phyloP scores from a whole-genome alignment of 176 grass and related monocot species.

The Oryza punctata region DNA sequence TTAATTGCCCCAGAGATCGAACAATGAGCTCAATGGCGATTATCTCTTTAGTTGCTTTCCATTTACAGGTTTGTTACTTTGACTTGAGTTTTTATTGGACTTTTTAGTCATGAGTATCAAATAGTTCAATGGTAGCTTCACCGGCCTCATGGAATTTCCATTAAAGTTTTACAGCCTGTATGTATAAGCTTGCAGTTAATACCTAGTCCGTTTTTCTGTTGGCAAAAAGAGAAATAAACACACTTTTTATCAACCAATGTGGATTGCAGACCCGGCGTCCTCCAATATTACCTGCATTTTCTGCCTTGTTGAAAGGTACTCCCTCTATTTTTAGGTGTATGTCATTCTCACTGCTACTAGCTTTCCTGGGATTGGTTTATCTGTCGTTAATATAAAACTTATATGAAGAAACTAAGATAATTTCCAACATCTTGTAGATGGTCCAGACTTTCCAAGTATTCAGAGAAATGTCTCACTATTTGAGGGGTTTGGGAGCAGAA shows the following conservation, averaged over 20 bases:
- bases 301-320: conserved; percentile 81
- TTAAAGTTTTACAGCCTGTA: not conserved
- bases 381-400: conserved; percentile 11
- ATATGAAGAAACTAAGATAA: conserved; percentile 25
- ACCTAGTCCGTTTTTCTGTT: conserved; percentile 11
- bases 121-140: conserved; percentile 7
- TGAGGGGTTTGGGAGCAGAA: conserved; percentile 70
- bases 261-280: conserved; percentile 73
- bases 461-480: conserved; percentile 46
- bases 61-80: conserved; percentile 73
- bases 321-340: conserved; percentile 4
- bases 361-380: conserved; percentile 18
- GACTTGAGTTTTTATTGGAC: conserved; percentile 8
- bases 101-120: conserved; percentile 5
- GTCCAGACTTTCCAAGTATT: conserved; percentile 58
- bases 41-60: conserved; percentile 96
- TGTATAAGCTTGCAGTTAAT: not conserved
- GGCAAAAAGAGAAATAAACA: conserved; percentile 21
- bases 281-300: conserved; percentile 91
- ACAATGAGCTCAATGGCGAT: conserved; percentile 97
- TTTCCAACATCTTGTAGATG: conserved; percentile 51
- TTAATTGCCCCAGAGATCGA: conserved; percentile 84
- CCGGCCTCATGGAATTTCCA: conserved; percentile 27
- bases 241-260: conserved; percentile 34
- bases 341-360: conserved; percentile 2